Base-by-base conservation (phyloP, 129 eudicot species). In the Cynara cardunculus region DNA sequence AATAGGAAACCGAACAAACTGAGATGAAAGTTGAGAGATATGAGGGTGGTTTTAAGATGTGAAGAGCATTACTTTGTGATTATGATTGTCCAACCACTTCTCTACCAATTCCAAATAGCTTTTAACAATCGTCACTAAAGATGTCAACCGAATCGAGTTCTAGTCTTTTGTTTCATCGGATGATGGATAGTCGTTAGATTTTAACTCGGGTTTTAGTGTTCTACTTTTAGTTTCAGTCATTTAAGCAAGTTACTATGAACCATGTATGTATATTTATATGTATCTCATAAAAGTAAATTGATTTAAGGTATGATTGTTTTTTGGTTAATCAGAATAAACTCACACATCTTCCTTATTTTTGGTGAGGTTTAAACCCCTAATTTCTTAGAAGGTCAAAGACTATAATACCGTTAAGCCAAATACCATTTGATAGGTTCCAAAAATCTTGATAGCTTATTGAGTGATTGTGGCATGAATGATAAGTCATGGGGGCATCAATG, bases 21-120 rank as follows among this genome's bases (percentile, higher is more conserved):
- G n/a, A n/a, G n/a, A n/a, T n/a, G n/a, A n/a, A n/a, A n/a, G n/a
- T n/a, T n/a, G n/a, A n/a, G n/a, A n/a, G n/a, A n/a, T n/a, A n/a
- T n/a, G n/a, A n/a, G n/a, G 37, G 49, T 65, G 72, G n/a, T 56
- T 62, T 64, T 0, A 76, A 14, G 72, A 62, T 53, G 61, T 76
- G 80, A 62, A 62, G 56, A 34, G 68, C 78, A 25, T 71, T 70
- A 62, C 28, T 19, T 19, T 39, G 65, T 73, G 79, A 65, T 75
- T 65, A 73, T 72, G 73, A 73, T 73, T 39, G 66, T 73, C 24
- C 84, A 73, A 28, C 79, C 32, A 73, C 79, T 64, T 80, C 77
- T 22, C 61, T 69, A 79, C 31, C 24, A 78, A 30, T 69, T 69
- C 26, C 64, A 32, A 32, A 5, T 31, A 14, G 19, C 31, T 75